Evolutionary conservation across 805 yeast genomes (phyloP), one percentile per base, ranked within the genome.

Genomic region (Saturnispora hagleri): DNA sequence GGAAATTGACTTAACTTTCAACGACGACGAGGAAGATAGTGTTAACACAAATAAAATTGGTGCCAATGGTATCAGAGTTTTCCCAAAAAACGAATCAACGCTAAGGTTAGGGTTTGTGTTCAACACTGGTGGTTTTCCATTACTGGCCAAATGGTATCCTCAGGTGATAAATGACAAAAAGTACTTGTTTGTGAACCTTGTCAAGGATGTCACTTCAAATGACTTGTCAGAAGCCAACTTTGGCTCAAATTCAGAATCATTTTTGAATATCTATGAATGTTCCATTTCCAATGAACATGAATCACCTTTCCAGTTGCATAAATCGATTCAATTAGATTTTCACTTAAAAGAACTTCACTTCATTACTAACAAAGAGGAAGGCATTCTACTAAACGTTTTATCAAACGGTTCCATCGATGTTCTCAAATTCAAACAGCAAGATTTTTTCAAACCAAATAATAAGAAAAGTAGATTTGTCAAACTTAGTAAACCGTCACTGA

Each of bases 71-170:
- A 41, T 49, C 8, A 27, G 55, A 8, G 43, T 51, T 24, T 60
- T 53, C 28, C 68, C 69, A 2, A 47, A 48, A 7, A 57, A 59
- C 34, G 46, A 51, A 12, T 12, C 26, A 10, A 49, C 27, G 7
- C 46, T 57, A 18, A 55, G 70, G 48, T 17, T 38, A 5, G 71
- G 71, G 0, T 48, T 53, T 22, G 57, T 62, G 2, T 40, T 62
- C 2, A 66, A 65, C 47, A 59, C 65, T 7, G 70, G 70, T 20
- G 70, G 69, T 1, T 17, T 61, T 3, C 68, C 70, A 3, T 22
- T 65, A 12, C 47, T 54, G 5, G 51, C 60, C 10, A 56, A 58
- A 22, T 67, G 69, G 67, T 51, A 58, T 26, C 58, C 62, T 40
- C 55, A 56, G 34, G 34, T 47, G 4, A 50, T 61, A 3, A 44